Evolutionary conservation across 106 monocot genomes (phyloP), one percentile per base, ranked within the genome.

Genomic region (Dendrobium officinale): DNA sequence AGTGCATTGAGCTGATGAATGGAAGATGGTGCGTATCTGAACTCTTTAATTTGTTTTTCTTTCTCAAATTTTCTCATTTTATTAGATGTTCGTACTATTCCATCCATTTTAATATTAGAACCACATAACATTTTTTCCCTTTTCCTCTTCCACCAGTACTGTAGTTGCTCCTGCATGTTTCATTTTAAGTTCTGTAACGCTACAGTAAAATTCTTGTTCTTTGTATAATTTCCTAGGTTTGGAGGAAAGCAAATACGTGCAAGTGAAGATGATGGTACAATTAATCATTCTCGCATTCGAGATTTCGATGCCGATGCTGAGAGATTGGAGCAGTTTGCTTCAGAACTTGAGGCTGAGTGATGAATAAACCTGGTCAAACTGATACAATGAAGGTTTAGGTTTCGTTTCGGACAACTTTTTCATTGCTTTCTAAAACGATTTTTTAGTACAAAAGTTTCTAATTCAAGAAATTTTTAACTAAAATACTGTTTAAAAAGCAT

Each of bases 271-370:
- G 93, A 92, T 82, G 95, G 98, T 68, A 79, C 85, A 9, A 67
- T 93, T n/a, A 90, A 99, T 80, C 92, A 95, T 83, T 81, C 91
- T 54, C 77, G 19, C 42, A 64, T 99, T 79, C 85, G 93, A 80
- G 98, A 99, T 84, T 79, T 79, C 4, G 91, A 90, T 77, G 95
- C 86, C 55, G 95, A 99, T 80, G 83, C 79, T 19, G 83, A 77
- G 31, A 88, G 98, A 81, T 78, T 99, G 26, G 98, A 95, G 81
- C 84, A 89, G 75, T 99, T 99, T 82, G 92, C 91, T 24, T 89
- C 88, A 31, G 98, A 99, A 77, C 86, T 95, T 26, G 98, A 99
- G 80, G 89, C 82, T 20, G 91, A 91, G 20, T 88, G 77, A 88
- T 48, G 48, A 24, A 44, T 20, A 42, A 74, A 70, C 24, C 10